Base-by-base conservation (phyloP, 2,329 filamentous ascomycete species). In the Immersiporthe knoxdaviesiana region DNA sequence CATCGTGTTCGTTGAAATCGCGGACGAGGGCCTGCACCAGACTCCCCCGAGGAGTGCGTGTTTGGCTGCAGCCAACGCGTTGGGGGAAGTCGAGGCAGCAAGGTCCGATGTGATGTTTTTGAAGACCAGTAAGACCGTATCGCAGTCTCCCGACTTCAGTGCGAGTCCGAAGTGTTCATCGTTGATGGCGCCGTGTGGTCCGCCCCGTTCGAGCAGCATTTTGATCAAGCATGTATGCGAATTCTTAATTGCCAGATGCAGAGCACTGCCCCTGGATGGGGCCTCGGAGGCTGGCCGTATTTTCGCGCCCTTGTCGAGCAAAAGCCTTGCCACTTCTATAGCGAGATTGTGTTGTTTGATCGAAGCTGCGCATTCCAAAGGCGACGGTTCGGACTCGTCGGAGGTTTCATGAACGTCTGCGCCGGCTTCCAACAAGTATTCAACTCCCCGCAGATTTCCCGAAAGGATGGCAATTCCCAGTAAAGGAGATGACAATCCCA, bases 341-440 rank as follows among this genome's bases (percentile, higher is more conserved):
- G 58, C 65, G 0, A 35, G 16, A 7, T 41, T 32, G 18, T 54
- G 58, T 2, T 11, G 4, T 0, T 0, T 0, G 21, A 18, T 5
- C 1, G 0, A 3, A 11, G 65, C 44, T 5, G 44, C 58, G 1
- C 11, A 35, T 18, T 54, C 24, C 1, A 67, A 2, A 11, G 65
- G 44, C 1, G 58, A 32, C 0, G 0, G 5, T 2, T 18, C 8
- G 21, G 2, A 4, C 0, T 3, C 10, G 10, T 14, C 14, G 16
- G 16, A 12, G 10, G 54, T n/a, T 12, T 18, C 24, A 30, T 41
- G n/a, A 11, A 35, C 24, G 10, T 63, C 35, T 35, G 58, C 58
- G 4, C 44, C 58, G 1, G 27, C 32, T 7, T 39, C 10, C 11
- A 63, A 14, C 3, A 63, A 24, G 0, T 24, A 24, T 5, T 30